Percentiles rank a stretch among this genome's conserved stretches.
These are phyloP conservation scores for Penicillium samsonianum DNA, from an alignment of 495 filamentous ascomycete species.

Conservation along the genomic window DNA sequence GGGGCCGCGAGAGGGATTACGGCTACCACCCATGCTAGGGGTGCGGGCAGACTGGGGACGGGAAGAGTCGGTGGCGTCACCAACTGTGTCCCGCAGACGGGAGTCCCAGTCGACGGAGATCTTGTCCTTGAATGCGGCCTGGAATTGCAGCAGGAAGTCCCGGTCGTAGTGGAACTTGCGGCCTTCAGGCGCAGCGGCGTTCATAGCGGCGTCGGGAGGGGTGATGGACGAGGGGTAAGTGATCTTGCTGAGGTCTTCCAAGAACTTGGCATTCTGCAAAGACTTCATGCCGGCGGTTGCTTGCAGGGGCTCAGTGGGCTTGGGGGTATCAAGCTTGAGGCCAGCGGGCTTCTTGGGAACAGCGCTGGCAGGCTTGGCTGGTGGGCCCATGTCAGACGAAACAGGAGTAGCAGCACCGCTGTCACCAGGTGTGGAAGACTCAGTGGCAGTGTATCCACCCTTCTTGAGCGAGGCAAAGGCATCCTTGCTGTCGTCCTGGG, in stretches of 20 bases:
- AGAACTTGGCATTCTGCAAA: slow-evolving; percentile 81
- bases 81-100: slow-evolving; percentile 81
- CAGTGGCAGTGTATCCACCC: slow-evolving; percentile 46
- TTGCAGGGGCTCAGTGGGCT: slow-evolving; percentile 81
- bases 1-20: slow-evolving; percentile 50
- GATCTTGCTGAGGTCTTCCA: slow-evolving; percentile 66
- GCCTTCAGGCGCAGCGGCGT: slow-evolving; percentile 67
- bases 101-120: slow-evolving; percentile 86
- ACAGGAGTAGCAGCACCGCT: slow-evolving; percentile 59
- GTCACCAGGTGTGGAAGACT: slow-evolving; percentile 51
- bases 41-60: slow-evolving; percentile 74
- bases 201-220: slow-evolving; percentile 89
- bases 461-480: slow-evolving; percentile 61
- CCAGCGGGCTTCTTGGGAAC: slow-evolving; percentile 72
- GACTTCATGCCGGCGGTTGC: slow-evolving; percentile 91
- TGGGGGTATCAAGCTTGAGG: slow-evolving; percentile 81
- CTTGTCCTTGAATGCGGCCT: slow-evolving; percentile 90
- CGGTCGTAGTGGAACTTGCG: slow-evolving; percentile 94
- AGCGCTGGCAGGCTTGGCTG: slow-evolving; percentile 54
- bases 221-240: slow-evolving; percentile 76
- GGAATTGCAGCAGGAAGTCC: slow-evolving; percentile 96
- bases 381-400: slow-evolving; percentile 56
- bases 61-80: slow-evolving; percentile 66
- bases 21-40: slow-evolving; percentile 51
- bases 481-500: slow-evolving; percentile 38